Evolutionary conservation across 2,329 filamentous ascomycete species (phyloP), one percentile per base, ranked within the genome.

Genomic region (Phyllachora maydis): DNA sequence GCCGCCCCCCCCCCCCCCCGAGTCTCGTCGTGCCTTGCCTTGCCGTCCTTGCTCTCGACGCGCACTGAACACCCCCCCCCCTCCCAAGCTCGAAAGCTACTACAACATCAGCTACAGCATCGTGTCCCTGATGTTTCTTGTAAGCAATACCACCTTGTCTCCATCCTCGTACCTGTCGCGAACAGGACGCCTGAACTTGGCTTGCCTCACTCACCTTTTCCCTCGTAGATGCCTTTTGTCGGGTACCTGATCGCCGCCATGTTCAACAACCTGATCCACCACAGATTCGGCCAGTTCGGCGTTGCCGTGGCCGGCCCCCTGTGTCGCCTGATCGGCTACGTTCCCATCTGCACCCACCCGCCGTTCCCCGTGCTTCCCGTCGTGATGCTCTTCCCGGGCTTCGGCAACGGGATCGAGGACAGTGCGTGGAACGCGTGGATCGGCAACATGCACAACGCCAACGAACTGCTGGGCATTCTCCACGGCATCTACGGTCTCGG

Each of bases 401-500:
- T 77, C 23, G 75, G 75, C 1, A 79, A 73, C 39, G 76, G 76
- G 3, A 46, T 81, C 6, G 56, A 65, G 25, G 72, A 67, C 32
- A 57, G 51, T 28, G 60, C 50, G 3, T 69, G 61, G 52, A 65
- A 65, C 37, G 59, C 60, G 6, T 67, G 59, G 56, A 43, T 65
- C 11, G 77, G 77, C 8, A 73, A 70, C 35, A 76, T 85, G 68
- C 56, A 64, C 8, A 63, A 66, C 28, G 49, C 73, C 6, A 82
- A 83, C 39, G 68, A 82, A 38, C 50, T 85, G 2, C 57, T 81
- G 2, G 76, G 77, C 1, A 56, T 81, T 28, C 45, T 83, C 14
- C 75, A 82, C 40, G 72, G 64, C 1, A 63, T 64, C 18, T 85
- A 81, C 37, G 74, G 74, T 1, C 37, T 77, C 0, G 77, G 77